Evolutionary conservation across 1,284 basidiomycete genomes (phyloP).

Genomic region (Fomitiporia mediterranea): DNA sequence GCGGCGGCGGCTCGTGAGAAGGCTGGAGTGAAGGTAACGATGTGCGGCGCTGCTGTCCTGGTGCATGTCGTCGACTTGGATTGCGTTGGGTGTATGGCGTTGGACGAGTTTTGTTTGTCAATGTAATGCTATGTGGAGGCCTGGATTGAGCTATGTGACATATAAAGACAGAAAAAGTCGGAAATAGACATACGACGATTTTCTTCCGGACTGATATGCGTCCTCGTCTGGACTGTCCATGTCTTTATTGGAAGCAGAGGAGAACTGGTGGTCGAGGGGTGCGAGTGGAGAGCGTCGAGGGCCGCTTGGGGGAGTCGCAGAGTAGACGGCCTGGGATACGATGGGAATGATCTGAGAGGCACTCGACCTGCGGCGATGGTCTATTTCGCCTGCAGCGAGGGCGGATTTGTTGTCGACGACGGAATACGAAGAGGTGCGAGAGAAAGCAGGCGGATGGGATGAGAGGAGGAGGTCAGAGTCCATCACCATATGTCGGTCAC

Average conservation of each 20-base stretch:
- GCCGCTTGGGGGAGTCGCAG: conserved; percentile 11
- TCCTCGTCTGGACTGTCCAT: conserved; percentile 4
- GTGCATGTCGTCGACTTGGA: conserved; percentile 10
- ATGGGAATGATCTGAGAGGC: conserved; percentile 16
- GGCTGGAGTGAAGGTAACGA: conserved; percentile 21
- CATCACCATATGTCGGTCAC: conserved; percentile 12
- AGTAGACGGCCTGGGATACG: conserved; percentile 11
- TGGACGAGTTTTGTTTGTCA: conserved; percentile 20
- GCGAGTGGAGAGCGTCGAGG: conserved; percentile 16
- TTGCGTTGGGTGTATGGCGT: conserved; percentile 19
- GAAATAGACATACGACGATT: conserved; percentile 12
- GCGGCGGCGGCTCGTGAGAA: conserved; percentile 2
- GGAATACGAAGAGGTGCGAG: conserved; percentile 14
- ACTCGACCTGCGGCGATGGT: conserved; percentile 14
- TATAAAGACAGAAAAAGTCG: background rate
- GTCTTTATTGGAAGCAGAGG: conserved; percentile 7
- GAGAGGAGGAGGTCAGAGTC: conserved; percentile 10
- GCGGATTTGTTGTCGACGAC: background rate
- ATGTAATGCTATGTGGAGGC: conserved; percentile 7
- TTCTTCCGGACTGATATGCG: conserved; percentile 11
- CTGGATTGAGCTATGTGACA: background rate
- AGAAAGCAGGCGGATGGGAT: background rate
- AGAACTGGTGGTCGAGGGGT: conserved; percentile 20
- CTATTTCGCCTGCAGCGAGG: background rate
- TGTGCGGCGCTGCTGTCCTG: conserved; percentile 15